phyloP scores from a whole-genome alignment of 768 basidiomycete genomes.

The Leccinellum luteum region DNA sequence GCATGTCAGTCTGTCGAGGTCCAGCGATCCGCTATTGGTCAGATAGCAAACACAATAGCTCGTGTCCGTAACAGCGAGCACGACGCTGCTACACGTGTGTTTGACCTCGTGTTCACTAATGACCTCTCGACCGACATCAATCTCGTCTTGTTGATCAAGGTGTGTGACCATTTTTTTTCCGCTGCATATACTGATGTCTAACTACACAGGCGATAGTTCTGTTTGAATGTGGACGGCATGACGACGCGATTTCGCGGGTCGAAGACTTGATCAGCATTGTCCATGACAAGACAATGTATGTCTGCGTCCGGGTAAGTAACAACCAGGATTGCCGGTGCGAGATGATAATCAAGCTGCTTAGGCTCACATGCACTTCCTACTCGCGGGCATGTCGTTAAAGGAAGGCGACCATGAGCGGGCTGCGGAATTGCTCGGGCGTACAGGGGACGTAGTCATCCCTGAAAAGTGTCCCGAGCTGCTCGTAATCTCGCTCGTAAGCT shows the following conservation, averaged over 20 bases:
- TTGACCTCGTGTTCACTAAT: constrained; percentile 9
- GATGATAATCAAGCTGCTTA: not conserved
- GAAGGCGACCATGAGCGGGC: not conserved
- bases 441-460: not conserved
- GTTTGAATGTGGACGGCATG: constrained; percentile 3
- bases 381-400: not conserved
- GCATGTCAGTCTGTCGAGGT: constrained; percentile 4
- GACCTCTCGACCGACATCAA: not conserved
- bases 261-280: not conserved
- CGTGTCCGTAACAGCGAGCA: not conserved
- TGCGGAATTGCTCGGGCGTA: not conserved
- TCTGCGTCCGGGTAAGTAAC: constrained; percentile 2
- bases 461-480: not conserved
- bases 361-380: constrained; percentile 8
- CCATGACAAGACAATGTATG: not conserved
- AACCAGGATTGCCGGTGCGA: accelerated
- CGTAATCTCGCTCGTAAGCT: constrained; percentile 8
- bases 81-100: not conserved
- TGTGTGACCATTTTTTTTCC: accelerated
- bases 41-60: constrained; percentile 7
- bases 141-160: constrained; percentile 14
- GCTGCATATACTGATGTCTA: not conserved
- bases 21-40: constrained; percentile 4
- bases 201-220: constrained; percentile 3
- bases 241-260: constrained; percentile 7